phyloP scores from a whole-genome alignment of 2,329 filamentous ascomycete genomes.

The Microsporum audouinii region DNA sequence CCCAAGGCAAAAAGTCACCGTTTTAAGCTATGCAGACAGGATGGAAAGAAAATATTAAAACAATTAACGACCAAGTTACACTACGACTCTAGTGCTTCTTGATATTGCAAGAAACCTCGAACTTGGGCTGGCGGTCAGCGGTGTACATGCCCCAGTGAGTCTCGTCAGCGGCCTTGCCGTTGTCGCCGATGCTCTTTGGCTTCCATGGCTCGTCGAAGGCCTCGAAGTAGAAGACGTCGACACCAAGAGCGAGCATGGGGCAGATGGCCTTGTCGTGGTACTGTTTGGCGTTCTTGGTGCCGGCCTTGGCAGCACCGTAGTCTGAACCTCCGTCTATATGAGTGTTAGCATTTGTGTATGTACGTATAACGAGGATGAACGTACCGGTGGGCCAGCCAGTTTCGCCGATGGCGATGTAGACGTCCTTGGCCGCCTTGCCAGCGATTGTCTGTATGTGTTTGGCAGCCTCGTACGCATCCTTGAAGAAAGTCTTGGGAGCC shows the following conservation, averaged over 20 bases:
- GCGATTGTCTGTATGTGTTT: constrained; percentile 50
- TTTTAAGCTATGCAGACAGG: background rate
- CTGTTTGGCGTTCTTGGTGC: constrained; percentile 45
- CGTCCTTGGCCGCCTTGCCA: constrained; percentile 38
- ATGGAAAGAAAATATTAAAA: background rate
- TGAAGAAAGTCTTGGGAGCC: constrained; percentile 52
- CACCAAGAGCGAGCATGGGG: constrained; percentile 51
- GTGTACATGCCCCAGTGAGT: constrained; percentile 60
- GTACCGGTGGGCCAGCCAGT: constrained; percentile 53
- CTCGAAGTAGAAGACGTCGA: constrained; percentile 63
- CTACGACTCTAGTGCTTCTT: background rate
- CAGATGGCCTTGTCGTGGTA: constrained; percentile 56
- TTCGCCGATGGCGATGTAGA: constrained; percentile 59
- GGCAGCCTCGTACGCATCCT: constrained; percentile 55
- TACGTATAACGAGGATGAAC: constrained; percentile 1
- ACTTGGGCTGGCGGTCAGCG: constrained; percentile 48
- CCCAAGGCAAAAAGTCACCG: background rate
- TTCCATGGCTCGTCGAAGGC: constrained; percentile 65
- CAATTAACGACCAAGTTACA: background rate
- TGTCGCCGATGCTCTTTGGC: constrained; percentile 51
- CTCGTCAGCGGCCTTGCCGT: constrained; percentile 51
- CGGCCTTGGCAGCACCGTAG: constrained; percentile 51
- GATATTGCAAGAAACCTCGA: constrained; percentile 36
- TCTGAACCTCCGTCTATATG: constrained; percentile 42
- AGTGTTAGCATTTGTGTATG: background rate